phyloP scores from a whole-genome alignment of 2,329 filamentous ascomycete genomes.

The Graphilbum ipis-grandicollis region DNA sequence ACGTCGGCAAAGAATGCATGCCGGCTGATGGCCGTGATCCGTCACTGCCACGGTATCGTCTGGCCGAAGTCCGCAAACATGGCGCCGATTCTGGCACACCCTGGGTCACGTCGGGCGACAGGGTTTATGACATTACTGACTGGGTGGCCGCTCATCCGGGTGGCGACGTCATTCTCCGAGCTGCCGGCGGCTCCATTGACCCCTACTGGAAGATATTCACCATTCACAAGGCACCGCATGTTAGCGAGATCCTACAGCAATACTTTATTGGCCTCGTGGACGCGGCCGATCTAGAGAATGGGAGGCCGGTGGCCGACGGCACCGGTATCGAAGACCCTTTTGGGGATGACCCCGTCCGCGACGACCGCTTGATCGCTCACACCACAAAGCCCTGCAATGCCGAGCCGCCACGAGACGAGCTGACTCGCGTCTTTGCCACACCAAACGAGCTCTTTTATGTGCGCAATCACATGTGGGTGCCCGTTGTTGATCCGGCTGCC shows the following conservation, averaged over 20 bases:
- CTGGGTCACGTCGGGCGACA: slow-evolving; percentile 47
- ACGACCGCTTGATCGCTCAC: slow-evolving; percentile 30
- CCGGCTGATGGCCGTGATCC: slow-evolving; percentile 9
- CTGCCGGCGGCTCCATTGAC: slow-evolving; percentile 46
- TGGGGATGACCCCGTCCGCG: slow-evolving; percentile 31
- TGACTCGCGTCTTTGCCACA: slow-evolving; percentile 33
- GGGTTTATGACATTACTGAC: slow-evolving; percentile 55
- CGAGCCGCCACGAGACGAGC: slow-evolving; percentile 33
- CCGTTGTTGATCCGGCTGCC: slow-evolving; percentile 20
- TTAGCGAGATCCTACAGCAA: slow-evolving; percentile 46
- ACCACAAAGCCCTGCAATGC: slow-evolving; percentile 43
- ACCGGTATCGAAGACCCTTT: slow-evolving; percentile 51
- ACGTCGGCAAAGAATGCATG: background rate
- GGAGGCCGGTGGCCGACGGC: slow-evolving; percentile 29
- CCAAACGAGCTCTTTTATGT: slow-evolving; percentile 40
- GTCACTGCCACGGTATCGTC: slow-evolving; percentile 9
- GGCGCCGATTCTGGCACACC: slow-evolving; percentile 17
- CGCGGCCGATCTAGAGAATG: slow-evolving; percentile 36
- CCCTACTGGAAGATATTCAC: slow-evolving; percentile 55
- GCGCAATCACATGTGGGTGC: slow-evolving; percentile 48
- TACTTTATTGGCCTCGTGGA: slow-evolving; percentile 48
- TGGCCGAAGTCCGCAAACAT: slow-evolving; percentile 10
- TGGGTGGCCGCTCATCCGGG: slow-evolving; percentile 50
- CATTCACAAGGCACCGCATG: slow-evolving; percentile 49
- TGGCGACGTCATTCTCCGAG: slow-evolving; percentile 49